Percentiles rank a stretch among this genome's conserved stretches.
Conservation (phyloP, 352 stramenopile species). For the Phytophthora lateralis region DNA sequence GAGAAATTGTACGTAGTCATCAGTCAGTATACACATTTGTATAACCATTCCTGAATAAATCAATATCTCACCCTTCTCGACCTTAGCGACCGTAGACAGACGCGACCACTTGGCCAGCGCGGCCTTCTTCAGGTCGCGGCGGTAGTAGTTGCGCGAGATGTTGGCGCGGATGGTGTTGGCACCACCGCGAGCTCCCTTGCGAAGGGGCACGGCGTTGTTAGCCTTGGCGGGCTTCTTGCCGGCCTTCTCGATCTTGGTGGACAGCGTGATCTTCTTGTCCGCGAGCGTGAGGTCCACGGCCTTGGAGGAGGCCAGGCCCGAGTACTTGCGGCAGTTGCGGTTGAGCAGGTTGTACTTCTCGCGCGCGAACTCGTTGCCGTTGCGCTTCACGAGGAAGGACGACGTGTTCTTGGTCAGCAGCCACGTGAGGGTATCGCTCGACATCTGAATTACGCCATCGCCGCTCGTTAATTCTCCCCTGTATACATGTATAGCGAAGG, state of each 20-base stretch:
- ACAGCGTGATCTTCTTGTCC: constrained; percentile 89
- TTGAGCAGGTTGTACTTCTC: constrained; percentile 97
- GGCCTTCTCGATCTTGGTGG: constrained; percentile 83
- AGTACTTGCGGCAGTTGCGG: constrained; percentile 97
- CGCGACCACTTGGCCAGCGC: constrained; percentile 87
- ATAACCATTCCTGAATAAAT: not conserved
- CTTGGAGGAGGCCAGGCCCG: constrained; percentile 93
- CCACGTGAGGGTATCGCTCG: constrained; percentile 95
- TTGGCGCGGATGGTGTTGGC: constrained; percentile 89
- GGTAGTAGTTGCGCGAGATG: constrained; percentile 91
- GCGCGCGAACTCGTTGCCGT: constrained; percentile 88
- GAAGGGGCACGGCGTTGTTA: constrained; percentile 75
- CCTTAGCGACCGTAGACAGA: constrained; percentile 87
- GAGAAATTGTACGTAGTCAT: constrained; percentile 2
- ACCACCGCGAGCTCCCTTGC: constrained; percentile 83
- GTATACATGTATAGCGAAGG: not conserved
- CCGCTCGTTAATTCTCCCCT: constrained; percentile 5
- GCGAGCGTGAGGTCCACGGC: constrained; percentile 89
- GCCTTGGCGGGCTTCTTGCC: constrained; percentile 73
- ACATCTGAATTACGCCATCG: constrained; percentile 57
- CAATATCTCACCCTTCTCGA: constrained; percentile 79
- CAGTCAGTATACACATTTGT: constrained; percentile 1
- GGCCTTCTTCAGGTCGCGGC: constrained; percentile 85
- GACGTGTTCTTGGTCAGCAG: constrained; percentile 96
- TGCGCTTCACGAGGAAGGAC: constrained; percentile 96